phyloP scores from a whole-genome alignment of 2,329 filamentous ascomycete genomes.

The Tolypocladium ovalisporum region DNA sequence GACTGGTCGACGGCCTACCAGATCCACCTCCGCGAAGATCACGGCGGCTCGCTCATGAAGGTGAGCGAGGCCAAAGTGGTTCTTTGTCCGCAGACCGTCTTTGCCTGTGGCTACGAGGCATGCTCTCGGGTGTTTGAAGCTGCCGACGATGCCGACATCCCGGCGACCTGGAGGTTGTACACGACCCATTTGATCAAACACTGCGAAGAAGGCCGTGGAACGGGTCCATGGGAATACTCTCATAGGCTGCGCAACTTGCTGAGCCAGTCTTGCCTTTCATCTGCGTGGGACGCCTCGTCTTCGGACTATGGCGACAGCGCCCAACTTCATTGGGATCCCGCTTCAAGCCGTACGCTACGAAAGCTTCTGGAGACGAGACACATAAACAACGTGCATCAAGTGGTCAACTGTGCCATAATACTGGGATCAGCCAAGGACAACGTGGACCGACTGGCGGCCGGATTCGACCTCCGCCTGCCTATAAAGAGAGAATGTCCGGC shows the following conservation, averaged over 20 bases:
- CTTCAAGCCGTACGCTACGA: slow-evolving; percentile 27
- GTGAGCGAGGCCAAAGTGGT: slow-evolving; percentile 30
- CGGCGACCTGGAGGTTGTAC: slow-evolving; percentile 30
- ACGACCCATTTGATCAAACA: slow-evolving; percentile 35
- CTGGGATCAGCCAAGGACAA: slow-evolving; percentile 16
- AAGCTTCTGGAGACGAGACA: slow-evolving; percentile 35
- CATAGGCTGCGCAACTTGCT: slow-evolving; percentile 33
- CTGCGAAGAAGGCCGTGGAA: slow-evolving; percentile 29
- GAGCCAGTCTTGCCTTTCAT: slow-evolving; percentile 24
- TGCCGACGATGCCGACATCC: slow-evolving; percentile 24
- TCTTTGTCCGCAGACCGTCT: slow-evolving; percentile 34
- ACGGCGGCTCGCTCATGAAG: slow-evolving; percentile 29
- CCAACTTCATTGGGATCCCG: slow-evolving; percentile 28
- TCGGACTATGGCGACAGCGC: slow-evolving; percentile 23
- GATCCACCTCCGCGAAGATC: slow-evolving; percentile 31
- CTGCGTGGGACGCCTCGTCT: slow-evolving; percentile 22
- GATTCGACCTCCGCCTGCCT: slow-evolving; percentile 4
- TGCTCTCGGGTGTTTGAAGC: slow-evolving; percentile 34
- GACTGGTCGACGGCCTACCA: slow-evolving; percentile 38
- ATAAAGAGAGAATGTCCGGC: slow-evolving; percentile 4
- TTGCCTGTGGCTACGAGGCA: slow-evolving; percentile 35
- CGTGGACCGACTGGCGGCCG: background rate
- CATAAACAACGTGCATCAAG: slow-evolving; percentile 24
- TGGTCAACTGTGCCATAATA: slow-evolving; percentile 27
- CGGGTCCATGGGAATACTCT: slow-evolving; percentile 32